These are phyloP conservation scores for Cyclocybe cylindracea DNA, from an alignment of 768 basidiomycete species.

Conservation along the genomic window DNA sequence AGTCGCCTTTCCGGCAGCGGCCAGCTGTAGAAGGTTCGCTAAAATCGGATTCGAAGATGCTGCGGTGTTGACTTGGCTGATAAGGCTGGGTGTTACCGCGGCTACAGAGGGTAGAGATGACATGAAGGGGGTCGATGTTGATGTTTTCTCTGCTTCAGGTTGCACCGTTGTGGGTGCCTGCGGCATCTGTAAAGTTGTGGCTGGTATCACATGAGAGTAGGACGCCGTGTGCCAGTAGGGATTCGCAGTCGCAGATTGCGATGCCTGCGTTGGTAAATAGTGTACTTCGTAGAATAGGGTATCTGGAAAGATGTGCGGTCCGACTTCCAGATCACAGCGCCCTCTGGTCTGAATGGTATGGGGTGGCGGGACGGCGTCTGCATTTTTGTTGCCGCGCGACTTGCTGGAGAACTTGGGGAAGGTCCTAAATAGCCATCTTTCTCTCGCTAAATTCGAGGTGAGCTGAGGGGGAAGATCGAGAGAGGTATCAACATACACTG, in stretches of 20 bases:
- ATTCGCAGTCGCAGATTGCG: conserved; percentile 16
- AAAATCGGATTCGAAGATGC: conserved; percentile 70
- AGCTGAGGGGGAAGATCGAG: neutral
- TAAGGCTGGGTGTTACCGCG: conserved; percentile 55
- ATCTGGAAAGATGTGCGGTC: conserved; percentile 71
- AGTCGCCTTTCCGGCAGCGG: conserved; percentile 60
- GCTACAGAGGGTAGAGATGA: conserved; percentile 47
- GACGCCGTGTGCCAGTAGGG: conserved; percentile 19
- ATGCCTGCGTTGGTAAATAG: conserved; percentile 46
- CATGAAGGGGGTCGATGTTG: conserved; percentile 38
- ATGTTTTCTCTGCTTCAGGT: neutral
- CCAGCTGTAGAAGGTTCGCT: conserved; percentile 63
- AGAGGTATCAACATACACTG: neutral
- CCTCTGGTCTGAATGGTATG: conserved; percentile 69
- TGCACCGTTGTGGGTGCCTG: neutral
- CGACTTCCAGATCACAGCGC: conserved; percentile 70
- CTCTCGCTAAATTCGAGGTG: conserved; percentile 51
- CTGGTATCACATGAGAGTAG: conserved; percentile 2
- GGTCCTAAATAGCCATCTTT: conserved; percentile 65
- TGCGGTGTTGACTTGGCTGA: conserved; percentile 66
- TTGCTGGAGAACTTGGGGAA: conserved; percentile 77
- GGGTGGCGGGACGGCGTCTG: conserved; percentile 56
- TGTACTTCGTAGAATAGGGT: conserved; percentile 75
- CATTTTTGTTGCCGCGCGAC: conserved; percentile 57
- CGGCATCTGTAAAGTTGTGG: conserved; percentile 2